These are phyloP conservation scores for Candida labiduridarum DNA, from an alignment of 1,139 yeast species.

Conservation along the genomic window DNA sequence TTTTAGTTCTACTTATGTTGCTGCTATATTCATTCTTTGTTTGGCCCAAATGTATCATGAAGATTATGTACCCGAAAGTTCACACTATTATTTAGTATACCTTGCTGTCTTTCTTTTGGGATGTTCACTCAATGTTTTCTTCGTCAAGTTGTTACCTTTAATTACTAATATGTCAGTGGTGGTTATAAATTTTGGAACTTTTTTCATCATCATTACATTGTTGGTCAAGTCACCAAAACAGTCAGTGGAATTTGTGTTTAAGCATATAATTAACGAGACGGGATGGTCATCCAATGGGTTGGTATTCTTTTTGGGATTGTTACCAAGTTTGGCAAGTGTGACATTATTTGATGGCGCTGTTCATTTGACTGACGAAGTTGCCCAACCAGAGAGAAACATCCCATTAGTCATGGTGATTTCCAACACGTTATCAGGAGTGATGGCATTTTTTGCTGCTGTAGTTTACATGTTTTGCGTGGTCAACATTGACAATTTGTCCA, in stretches of 20 bases:
- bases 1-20: constrained; percentile 31
- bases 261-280: constrained; percentile 25
- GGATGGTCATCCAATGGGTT: constrained; percentile 33
- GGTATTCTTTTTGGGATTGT: constrained; percentile 30
- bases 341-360: constrained; percentile 31
- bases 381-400: constrained; percentile 27
- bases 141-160: constrained; percentile 21
- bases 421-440: constrained; percentile 23
- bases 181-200: constrained; percentile 27
- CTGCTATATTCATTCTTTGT: constrained; percentile 46
- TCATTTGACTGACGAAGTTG: constrained; percentile 35
- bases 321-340: constrained; percentile 31
- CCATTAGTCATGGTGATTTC: constrained; percentile 32
- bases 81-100: constrained; percentile 28
- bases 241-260: constrained; percentile 26
- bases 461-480: constrained; percentile 31
- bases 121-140: constrained; percentile 23
- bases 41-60: constrained; percentile 37
- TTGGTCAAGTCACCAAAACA: constrained; percentile 27
- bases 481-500: constrained; percentile 19
- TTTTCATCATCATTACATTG: constrained; percentile 27
- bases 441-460: constrained; percentile 25
- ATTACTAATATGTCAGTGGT: constrained; percentile 22
- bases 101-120: constrained; percentile 20
- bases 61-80: constrained; percentile 22